Evolutionary conservation across 345 rosid species (phyloP).

Genomic region (Geranium rotundifolium): DNA sequence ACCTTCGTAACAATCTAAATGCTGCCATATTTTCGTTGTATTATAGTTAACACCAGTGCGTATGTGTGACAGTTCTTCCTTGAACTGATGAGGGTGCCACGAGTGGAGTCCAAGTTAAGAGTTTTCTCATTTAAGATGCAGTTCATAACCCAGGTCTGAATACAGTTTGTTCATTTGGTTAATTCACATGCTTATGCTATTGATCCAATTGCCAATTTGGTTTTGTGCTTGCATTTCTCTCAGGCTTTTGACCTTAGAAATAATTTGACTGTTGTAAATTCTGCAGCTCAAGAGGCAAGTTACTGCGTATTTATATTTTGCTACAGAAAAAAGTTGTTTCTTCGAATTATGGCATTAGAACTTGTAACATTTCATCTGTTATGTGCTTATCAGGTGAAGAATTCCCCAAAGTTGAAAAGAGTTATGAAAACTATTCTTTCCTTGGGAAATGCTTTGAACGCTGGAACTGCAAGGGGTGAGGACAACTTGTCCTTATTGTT

Average conservation of each 20-base stretch:
- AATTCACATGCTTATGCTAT: not conserved
- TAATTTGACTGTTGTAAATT: slow-evolving; percentile 60
- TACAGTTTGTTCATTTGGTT: slow-evolving; percentile 6
- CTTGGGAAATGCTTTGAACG: slow-evolving; percentile 82
- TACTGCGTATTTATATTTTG: not conserved
- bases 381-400: slow-evolving; percentile 42
- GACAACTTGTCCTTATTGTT: not conserved
- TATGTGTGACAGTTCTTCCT: slow-evolving; percentile 52
- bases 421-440: slow-evolving; percentile 81
- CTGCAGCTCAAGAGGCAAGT: slow-evolving; percentile 73
- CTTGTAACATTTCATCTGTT: slow-evolving; percentile 1
- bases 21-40: too few species aligned
- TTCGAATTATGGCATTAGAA: too few species aligned
- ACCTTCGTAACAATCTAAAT: too few species aligned
- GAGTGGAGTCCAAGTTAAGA: slow-evolving; percentile 83
- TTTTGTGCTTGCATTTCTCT: slow-evolving; percentile 3
- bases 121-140: slow-evolving; percentile 88
- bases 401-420: slow-evolving; percentile 61
- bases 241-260: slow-evolving; percentile 74
- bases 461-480: slow-evolving; percentile 89
- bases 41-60: too few species aligned
- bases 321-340: too few species aligned
- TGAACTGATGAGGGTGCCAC: slow-evolving; percentile 84
- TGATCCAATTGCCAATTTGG: slow-evolving; percentile 6
- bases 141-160: slow-evolving; percentile 61